Percentiles rank a stretch among this genome's conserved stretches.
phyloP scores from a whole-genome alignment of 2,329 filamentous ascomycete species.

The Scedosporium minutisporum region DNA sequence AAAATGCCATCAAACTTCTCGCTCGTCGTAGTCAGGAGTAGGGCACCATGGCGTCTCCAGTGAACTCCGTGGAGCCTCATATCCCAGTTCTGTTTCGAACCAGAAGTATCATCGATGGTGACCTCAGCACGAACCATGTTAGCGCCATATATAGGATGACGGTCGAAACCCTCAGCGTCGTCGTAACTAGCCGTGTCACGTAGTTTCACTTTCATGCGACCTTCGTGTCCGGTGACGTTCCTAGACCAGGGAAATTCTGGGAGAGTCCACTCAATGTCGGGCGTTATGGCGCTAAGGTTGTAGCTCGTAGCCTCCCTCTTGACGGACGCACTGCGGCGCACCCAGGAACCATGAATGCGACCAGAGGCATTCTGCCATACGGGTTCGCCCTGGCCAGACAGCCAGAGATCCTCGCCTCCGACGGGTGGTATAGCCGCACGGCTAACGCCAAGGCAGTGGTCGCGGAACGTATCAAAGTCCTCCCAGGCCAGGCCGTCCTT shows the following conservation, averaged over 20 bases:
- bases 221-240: conserved; percentile 68
- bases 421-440: conserved; percentile 37
- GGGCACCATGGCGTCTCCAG: conserved; percentile 68
- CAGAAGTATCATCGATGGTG: conserved; percentile 61
- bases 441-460: conserved; percentile 54
- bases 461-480: conserved; percentile 55
- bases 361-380: conserved; percentile 76
- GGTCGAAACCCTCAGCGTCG: conserved; percentile 32
- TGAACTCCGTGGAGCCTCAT: conserved; percentile 77
- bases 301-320: conserved; percentile 36
- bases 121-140: conserved; percentile 52
- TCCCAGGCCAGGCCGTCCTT: conserved; percentile 73
- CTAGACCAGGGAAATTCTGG: conserved; percentile 56
- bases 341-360: conserved; percentile 67
- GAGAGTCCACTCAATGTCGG: conserved; percentile 55
- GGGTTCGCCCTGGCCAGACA: conserved; percentile 26
- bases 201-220: conserved; percentile 44
- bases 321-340: conserved; percentile 43
- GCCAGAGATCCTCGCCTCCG: conserved; percentile 30
- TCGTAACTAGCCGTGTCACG: conserved; percentile 15
- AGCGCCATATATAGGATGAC: conserved; percentile 49
- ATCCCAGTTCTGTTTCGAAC: conserved; percentile 62
- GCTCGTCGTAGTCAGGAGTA: conserved; percentile 80
- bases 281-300: conserved; percentile 57
- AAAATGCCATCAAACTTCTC: conserved; percentile 93